Evolutionary conservation across 495 filamentous ascomycete species (phyloP), one percentile per base, ranked within the genome.

Genomic region (Penicillium odoratum): DNA sequence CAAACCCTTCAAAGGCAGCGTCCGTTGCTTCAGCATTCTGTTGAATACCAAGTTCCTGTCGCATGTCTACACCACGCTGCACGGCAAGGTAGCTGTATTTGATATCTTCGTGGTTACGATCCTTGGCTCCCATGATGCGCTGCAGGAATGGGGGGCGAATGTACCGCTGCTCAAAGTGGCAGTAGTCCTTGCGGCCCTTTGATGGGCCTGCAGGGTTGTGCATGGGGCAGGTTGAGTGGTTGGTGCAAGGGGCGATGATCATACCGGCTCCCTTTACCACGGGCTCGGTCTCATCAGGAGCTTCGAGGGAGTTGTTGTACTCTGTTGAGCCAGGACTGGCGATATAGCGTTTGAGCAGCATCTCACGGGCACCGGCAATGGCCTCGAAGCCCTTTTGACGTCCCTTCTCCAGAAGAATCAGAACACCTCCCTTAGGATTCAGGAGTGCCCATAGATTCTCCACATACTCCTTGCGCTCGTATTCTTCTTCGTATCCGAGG

Each of bases 181-280:
- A 98, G 65, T 86, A 95, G 64, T 98, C 94, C 63, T 87, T 90
- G 61, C 94, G 84, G 21, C 89, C 88, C 40, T 75, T 74, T 48
- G 79, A 81, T 26, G 85, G 75, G 0, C 92, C 92, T 1, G 86
- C 80, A 0, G 75, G 75, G 34, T 82, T 76, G 65, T 95, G 97
- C 87, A 98, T 92, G 0, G 94, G 94, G 63, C 94, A 98, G 53
- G 82, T 83, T 2, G 70, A 74, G 69, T 98, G 95, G 73, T 92
- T 97, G 1, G 94, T 98, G 71, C 94, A 98, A 0, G 94, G 94
- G 0, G 95, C 94, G 58, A 98, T 81, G 62, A 98, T 97, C 86
- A 93, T 92, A 59, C 92, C 94, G 1, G 80, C 71, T 59, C 94
- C 91, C 60, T 89, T 89, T 26, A 73, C 51, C 1, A 76, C 63